Conservation (phyloP, 2,329 filamentous ascomycete species). For the Xylariaceae sp. region DNA sequence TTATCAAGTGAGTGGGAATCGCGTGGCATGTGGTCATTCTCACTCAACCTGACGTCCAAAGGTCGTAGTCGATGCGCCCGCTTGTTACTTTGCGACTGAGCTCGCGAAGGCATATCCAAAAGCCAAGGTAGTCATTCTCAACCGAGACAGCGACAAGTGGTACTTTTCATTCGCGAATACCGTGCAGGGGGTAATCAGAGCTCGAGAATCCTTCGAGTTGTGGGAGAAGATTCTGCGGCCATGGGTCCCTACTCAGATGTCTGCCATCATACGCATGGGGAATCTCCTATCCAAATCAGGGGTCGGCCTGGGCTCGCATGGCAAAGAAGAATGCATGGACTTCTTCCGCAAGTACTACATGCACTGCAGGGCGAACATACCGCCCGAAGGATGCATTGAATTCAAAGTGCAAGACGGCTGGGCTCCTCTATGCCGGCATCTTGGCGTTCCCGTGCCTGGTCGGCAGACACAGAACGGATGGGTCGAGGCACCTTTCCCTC, state of each 20-base stretch:
- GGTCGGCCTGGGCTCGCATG: conserved; percentile 15
- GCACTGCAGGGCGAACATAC: conserved; percentile 15
- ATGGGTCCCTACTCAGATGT: conserved; percentile 11
- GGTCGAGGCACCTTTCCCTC: conserved; percentile 14
- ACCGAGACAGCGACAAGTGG: conserved; percentile 19
- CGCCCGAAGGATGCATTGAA: conserved; percentile 11
- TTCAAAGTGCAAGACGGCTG: conserved; percentile 19
- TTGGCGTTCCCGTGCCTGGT: conserved; percentile 9
- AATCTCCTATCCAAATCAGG: conserved; percentile 17
- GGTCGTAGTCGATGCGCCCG: conserved; percentile 15
- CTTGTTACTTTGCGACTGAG: conserved; percentile 19
- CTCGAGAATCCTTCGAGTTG: conserved; percentile 8
- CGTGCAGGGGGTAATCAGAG: conserved; percentile 15
- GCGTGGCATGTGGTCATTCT: background rate
- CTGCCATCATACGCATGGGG: conserved; percentile 15
- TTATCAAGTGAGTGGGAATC: conserved; percentile 10
- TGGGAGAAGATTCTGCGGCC: conserved; percentile 12
- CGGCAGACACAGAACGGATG: conserved; percentile 7
- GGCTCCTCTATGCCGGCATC: conserved; percentile 14
- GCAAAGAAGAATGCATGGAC: conserved; percentile 11
- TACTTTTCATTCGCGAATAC: conserved; percentile 16
- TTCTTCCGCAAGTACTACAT: conserved; percentile 17
- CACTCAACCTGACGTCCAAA: conserved; percentile 1
- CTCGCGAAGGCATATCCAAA: conserved; percentile 19
- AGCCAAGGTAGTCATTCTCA: conserved; percentile 20